phyloP scores from a whole-genome alignment of 1,284 basidiomycete species.

The Cutaneotrichosporon mucoides region DNA sequence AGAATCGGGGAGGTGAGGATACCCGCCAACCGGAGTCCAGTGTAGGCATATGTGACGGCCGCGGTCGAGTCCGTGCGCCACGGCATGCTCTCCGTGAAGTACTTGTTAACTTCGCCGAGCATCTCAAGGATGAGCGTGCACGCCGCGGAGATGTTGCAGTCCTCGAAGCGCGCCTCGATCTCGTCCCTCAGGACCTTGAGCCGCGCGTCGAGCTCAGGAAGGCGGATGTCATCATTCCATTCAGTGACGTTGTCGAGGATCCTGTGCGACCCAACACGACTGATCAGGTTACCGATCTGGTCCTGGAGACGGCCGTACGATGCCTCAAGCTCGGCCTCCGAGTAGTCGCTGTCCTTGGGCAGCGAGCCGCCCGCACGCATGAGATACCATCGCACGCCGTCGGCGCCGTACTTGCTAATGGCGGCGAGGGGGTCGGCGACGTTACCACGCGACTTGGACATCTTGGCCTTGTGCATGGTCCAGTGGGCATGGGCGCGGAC shows the following conservation, averaged over 20 bases:
- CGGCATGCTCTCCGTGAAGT: slow-evolving; percentile 62
- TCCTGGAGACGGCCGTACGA: slow-evolving; percentile 64
- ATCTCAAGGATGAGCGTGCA: slow-evolving; percentile 38
- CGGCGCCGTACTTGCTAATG: slow-evolving; percentile 66
- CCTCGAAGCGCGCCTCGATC: slow-evolving; percentile 36
- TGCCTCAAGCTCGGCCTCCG: slow-evolving; percentile 61
- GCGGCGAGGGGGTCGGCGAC: slow-evolving; percentile 78
- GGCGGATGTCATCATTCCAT: slow-evolving; percentile 21
- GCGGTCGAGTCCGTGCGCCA: slow-evolving; percentile 56
- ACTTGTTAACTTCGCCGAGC: slow-evolving; percentile 61
- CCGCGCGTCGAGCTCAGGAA: slow-evolving; percentile 21
- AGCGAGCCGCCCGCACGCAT: slow-evolving; percentile 74
- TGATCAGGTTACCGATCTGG: slow-evolving; percentile 73
- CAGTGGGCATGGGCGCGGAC: slow-evolving; percentile 84
- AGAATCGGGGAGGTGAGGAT: slow-evolving; percentile 75
- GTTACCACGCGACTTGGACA: slow-evolving; percentile 88
- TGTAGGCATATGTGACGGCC: slow-evolving; percentile 56
- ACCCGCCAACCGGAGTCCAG: slow-evolving; percentile 66
- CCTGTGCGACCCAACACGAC: slow-evolving; percentile 56
- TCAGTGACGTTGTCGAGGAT: slow-evolving; percentile 46
- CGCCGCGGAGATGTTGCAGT: slow-evolving; percentile 33
- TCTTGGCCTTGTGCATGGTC: slow-evolving; percentile 81
- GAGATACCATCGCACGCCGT: slow-evolving; percentile 75
- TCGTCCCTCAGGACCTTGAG: slow-evolving; percentile 20
- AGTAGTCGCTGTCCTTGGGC: slow-evolving; percentile 76